These are phyloP conservation scores for Linum trigynum DNA, from an alignment of 345 rosid species.

Conservation along the genomic window DNA sequence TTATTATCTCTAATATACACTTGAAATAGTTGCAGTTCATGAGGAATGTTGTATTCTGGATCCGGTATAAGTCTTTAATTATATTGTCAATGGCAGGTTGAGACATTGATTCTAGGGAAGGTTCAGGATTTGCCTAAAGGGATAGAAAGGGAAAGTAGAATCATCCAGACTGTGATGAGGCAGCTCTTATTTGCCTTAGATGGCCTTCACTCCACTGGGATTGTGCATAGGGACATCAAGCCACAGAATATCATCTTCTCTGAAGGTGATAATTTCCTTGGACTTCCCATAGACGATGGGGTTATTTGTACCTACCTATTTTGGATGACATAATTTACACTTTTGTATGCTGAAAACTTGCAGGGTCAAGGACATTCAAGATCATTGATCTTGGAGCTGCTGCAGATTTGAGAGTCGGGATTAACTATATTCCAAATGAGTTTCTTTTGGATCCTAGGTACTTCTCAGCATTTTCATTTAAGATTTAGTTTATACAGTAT, in stretches of 20 bases:
- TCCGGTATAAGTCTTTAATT: background rate
- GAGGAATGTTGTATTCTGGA: background rate
- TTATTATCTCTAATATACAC: background rate
- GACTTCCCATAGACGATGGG: background rate
- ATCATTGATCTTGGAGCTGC: slow-evolving; percentile 98
- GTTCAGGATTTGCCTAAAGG: slow-evolving; percentile 75
- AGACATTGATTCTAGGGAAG: slow-evolving; percentile 72
- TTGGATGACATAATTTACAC: background rate
- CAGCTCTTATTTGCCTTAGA: slow-evolving; percentile 88
- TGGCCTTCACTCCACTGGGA: slow-evolving; percentile 95
- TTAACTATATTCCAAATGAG: slow-evolving; percentile 93
- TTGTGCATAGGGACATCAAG: slow-evolving; percentile 89
- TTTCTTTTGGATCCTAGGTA: slow-evolving; percentile 96
- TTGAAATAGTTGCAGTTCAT: background rate
- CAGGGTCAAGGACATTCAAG: slow-evolving; percentile 84
- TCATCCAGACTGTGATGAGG: slow-evolving; percentile 82
- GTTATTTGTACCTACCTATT: slow-evolving; percentile 4
- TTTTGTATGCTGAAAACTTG: slow-evolving; percentile 12
- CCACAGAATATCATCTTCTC: slow-evolving; percentile 92
- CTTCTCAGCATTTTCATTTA: background rate
- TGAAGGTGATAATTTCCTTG: slow-evolving; percentile 49
- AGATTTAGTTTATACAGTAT: background rate
- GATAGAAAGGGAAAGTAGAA: slow-evolving; percentile 69
- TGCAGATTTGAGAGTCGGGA: slow-evolving; percentile 90
- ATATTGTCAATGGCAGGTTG: slow-evolving; percentile 47